These are phyloP conservation scores for Tulasnella calospora DNA, from an alignment of 768 basidiomycete genomes.

Conservation along the genomic window DNA sequence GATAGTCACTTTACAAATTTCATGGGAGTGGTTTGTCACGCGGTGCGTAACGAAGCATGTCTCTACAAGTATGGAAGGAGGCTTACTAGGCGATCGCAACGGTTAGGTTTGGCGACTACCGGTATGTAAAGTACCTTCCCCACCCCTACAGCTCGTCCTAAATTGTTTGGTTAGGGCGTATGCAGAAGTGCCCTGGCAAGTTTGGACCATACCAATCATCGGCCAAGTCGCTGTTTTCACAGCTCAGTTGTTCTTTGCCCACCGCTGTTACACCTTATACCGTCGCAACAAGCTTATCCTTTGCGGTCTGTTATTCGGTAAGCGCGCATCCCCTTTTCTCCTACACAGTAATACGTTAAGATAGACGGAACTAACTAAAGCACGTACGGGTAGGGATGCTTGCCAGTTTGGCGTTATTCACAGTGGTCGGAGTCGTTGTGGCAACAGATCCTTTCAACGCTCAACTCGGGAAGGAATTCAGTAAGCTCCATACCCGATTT, in stretches of 20 bases:
- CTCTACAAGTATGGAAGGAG: neutral
- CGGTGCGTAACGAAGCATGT: neutral
- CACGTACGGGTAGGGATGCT: neutral
- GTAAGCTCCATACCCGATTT: neutral
- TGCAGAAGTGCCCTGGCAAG: neutral
- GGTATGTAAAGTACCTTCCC: neutral
- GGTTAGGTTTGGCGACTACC: neutral
- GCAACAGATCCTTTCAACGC: neutral
- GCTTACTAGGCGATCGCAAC: neutral
- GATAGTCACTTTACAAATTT: neutral
- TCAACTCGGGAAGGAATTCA: neutral
- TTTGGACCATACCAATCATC: neutral
- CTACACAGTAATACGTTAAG: neutral
- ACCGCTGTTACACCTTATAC: neutral
- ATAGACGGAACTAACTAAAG: neutral
- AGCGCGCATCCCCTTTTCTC: neutral
- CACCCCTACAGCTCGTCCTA: no score
- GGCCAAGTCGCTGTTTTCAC: neutral
- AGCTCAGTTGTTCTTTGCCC: constrained; percentile 4
- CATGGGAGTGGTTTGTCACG: constrained; percentile 4
- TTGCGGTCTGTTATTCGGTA: neutral
- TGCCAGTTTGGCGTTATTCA: neutral
- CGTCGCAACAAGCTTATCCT: neutral
- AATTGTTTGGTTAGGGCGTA: neutral
- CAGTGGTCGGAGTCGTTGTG: neutral